A percentile compares a stretch with the other conserved stretches of the same genome.
Evolutionary conservation across 1,284 basidiomycete genomes (phyloP).

Genomic region (Austroboletus rostrupii): DNA sequence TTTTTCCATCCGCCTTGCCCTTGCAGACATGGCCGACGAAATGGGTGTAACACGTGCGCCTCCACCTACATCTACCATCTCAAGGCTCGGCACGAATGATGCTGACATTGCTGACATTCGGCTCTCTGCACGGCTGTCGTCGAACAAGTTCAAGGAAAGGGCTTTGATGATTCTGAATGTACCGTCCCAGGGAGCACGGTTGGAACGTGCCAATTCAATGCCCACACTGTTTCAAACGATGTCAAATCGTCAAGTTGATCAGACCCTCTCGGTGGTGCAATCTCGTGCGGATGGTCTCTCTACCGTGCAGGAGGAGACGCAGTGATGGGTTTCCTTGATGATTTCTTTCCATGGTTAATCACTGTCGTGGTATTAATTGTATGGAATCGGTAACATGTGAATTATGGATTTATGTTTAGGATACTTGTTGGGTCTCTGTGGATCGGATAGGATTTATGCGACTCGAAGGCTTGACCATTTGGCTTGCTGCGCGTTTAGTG

Average conservation of each 20-base stretch:
- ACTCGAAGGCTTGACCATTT: no score
- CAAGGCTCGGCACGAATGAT: background rate
- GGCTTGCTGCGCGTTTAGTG: no score
- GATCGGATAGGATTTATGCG: no score
- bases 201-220: slow-evolving; percentile 19
- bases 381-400: no score
- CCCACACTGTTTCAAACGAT: slow-evolving; percentile 3
- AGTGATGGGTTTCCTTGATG: slow-evolving; percentile 1
- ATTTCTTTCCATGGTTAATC: no score
- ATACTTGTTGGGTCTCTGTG: no score
- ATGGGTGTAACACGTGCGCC: background rate
- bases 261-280: background rate
- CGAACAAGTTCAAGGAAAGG: slow-evolving; percentile 3
- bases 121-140: background rate
- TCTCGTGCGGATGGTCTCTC: slow-evolving; percentile 4
- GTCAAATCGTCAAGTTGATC: background rate
- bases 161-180: slow-evolving; percentile 1
- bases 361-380: no score
- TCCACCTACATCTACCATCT: background rate
- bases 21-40: background rate
- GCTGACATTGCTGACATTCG: background rate
- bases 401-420: no score
- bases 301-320: slow-evolving; percentile 6
- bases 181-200: background rate
- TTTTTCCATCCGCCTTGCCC: slow-evolving; percentile 6